Evolutionary conservation across 495 filamentous ascomycete genomes (phyloP).

Genomic region (Pyronema domesticum): DNA sequence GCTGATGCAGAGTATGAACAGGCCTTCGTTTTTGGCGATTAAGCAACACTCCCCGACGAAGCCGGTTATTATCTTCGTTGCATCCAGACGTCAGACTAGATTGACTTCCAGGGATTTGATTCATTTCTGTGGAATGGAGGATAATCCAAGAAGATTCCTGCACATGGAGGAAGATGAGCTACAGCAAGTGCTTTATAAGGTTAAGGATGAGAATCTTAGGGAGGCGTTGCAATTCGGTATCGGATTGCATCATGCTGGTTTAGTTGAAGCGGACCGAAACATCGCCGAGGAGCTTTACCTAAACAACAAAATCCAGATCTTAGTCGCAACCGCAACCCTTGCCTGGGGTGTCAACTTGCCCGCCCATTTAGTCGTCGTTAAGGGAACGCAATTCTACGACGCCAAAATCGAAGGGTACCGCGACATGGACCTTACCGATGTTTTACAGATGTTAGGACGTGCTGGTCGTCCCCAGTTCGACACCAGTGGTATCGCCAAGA

Average conservation of each 20-base stretch:
- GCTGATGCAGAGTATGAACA: conserved; percentile 97
- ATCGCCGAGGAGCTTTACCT: conserved; percentile 86
- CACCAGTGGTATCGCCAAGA: conserved; percentile 79
- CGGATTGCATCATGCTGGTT: conserved; percentile 87
- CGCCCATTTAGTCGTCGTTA: conserved; percentile 91
- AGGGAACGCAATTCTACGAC: conserved; percentile 96
- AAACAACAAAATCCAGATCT: conserved; percentile 94
- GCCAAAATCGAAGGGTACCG: conserved; percentile 95
- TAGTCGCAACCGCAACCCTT: conserved; percentile 90
- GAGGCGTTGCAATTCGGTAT: conserved; percentile 93
- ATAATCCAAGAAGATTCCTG: conserved; percentile 84
- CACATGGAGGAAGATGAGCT: conserved; percentile 90
- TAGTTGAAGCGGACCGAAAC: conserved; percentile 84
- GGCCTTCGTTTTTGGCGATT: conserved; percentile 90
- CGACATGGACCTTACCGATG: conserved; percentile 98
- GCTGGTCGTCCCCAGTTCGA: conserved; percentile 96
- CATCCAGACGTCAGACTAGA: conserved; percentile 84
- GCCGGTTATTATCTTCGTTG: conserved; percentile 95
- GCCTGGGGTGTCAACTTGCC: conserved; percentile 98
- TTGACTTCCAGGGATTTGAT: conserved; percentile 90
- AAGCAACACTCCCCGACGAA: conserved; percentile 90
- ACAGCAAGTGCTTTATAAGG: conserved; percentile 57
- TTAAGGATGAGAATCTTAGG: conserved; percentile 79
- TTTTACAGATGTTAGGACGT: conserved; percentile 93
- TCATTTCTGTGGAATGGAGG: conserved; percentile 95